Conservation (phyloP, 2,329 filamentous ascomycete genomes). For the Triangularia verruculosa region DNA sequence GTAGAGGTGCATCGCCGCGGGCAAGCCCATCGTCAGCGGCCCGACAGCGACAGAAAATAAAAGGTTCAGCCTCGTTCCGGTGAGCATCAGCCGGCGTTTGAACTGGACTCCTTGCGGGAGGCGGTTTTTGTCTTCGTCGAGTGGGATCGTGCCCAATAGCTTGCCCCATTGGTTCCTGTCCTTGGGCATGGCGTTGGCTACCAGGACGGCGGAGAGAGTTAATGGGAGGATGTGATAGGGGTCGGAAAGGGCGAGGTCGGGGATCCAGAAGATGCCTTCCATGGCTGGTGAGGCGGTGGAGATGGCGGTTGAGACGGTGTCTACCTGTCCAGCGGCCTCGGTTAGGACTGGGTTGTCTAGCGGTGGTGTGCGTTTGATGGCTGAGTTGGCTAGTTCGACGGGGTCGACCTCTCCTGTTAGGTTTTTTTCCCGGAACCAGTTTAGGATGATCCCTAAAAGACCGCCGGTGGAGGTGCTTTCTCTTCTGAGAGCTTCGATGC, state of each 20-base stretch:
- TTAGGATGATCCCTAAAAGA: conserved; percentile 30
- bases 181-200: conserved; percentile 35
- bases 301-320: conserved; percentile 14
- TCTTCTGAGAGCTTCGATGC: conserved; percentile 50
- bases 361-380: conserved; percentile 1
- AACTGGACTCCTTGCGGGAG: not conserved
- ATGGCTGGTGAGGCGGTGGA: conserved; percentile 21
- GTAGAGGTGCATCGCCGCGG: conserved; percentile 44
- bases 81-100: not conserved
- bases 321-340: not conserved
- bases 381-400: conserved; percentile 4
- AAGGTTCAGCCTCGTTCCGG: conserved; percentile 18
- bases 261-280: conserved; percentile 47
- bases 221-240: conserved; percentile 49
- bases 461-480: conserved; percentile 42
- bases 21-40: conserved; percentile 38
- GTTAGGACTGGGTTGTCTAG: not conserved
- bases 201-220: conserved; percentile 36
- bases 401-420: not conserved
- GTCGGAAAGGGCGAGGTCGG: conserved; percentile 51
- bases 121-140: not conserved
- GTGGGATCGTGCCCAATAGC: not conserved
- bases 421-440: conserved; percentile 25
- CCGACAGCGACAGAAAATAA: conserved; percentile 35
- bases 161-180: not conserved